Evolutionary conservation across 345 rosid species (phyloP).

Genomic region (Salix viminalis): DNA sequence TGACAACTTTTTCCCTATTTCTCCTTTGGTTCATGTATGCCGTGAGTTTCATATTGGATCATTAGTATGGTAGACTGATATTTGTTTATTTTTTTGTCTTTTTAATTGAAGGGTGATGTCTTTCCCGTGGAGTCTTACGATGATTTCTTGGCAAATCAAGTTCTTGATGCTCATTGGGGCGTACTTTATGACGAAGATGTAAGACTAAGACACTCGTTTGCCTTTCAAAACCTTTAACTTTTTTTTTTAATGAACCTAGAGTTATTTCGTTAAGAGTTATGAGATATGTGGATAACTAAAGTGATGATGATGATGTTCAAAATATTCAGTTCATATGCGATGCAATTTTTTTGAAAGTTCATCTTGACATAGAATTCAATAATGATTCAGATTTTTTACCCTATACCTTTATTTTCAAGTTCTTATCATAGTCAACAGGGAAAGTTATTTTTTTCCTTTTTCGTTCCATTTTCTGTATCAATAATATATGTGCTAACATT

Average conservation of each 20-base stretch:
- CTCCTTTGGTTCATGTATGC: slow-evolving; percentile 3
- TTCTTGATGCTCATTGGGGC: slow-evolving; percentile 97
- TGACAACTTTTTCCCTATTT: not conserved
- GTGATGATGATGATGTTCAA: not conserved
- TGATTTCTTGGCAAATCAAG: slow-evolving; percentile 37
- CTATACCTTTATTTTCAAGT: not conserved
- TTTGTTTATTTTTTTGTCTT: not conserved
- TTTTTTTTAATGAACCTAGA: not conserved
- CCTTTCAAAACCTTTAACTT: not conserved
- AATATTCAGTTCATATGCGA: not conserved
- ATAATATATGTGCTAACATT: not conserved
- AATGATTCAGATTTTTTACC: not conserved
- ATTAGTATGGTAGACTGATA: not conserved
- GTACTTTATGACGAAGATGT: slow-evolving; percentile 79
- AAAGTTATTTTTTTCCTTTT: not conserved
- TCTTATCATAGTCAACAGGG: not conserved
- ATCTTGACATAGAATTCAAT: not conserved
- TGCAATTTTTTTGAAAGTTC: not conserved
- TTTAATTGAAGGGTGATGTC: slow-evolving; percentile 68
- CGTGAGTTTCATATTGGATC: slow-evolving; percentile 2
- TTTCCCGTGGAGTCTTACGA: slow-evolving; percentile 81
- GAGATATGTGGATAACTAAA: not conserved
- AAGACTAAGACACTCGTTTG: slow-evolving; percentile 24
- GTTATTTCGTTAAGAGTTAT: not conserved
- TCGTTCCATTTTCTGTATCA: not conserved